Base-by-base conservation (phyloP, 2,329 filamentous ascomycete species). In the Metarhizium brunneum region DNA sequence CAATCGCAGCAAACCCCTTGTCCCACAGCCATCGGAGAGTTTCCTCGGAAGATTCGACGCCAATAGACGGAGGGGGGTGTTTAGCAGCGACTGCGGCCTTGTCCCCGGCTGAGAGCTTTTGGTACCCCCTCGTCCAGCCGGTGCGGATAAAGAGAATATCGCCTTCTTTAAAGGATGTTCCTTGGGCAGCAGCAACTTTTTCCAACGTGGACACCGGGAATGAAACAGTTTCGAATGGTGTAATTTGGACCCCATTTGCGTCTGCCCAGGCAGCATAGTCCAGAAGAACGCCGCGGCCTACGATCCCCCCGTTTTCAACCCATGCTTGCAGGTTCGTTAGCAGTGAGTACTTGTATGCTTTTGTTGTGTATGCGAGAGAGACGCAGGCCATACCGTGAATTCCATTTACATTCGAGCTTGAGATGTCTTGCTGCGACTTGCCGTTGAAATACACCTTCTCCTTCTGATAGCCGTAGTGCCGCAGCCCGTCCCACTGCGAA, bases 21-120 rank as follows among this genome's bases (percentile, higher is more conserved):
- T 83, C 76, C 80, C 81, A 84, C 18, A 84, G 68, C 81, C 81
- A 85, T 42, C 73, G 71, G 14, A 82, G 69, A 6, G 74, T 76
- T 5, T 71, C 72, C 16, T 75, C 69, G 2, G 73, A 74, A 0
- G 76, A 75, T 52, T 79, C 72, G 2, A 82, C 69, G 1, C 79
- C 80, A 54, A 67, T 63, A 6, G 63, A 57, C 1, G 70, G 65
- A 0, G 69, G 68, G 0, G 64, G 56, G 0, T 61, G 58, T 6
- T 64, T 63, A 6, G 66, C 63, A 3, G 68, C 66, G 1, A 76
- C 61, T 6, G 71, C 61, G 1, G 62, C 64, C 25, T 74, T 69
- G 53, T 76, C 67, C 6, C 70, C 69, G 0, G 63, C 58, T 1
- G 69, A 61, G 2, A 74, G 64, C 7, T 63, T 62, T 5, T 73